Evolutionary conservation across 208 protist genomes (phyloP).

Genomic region (Naegleria lovaniensis): DNA sequence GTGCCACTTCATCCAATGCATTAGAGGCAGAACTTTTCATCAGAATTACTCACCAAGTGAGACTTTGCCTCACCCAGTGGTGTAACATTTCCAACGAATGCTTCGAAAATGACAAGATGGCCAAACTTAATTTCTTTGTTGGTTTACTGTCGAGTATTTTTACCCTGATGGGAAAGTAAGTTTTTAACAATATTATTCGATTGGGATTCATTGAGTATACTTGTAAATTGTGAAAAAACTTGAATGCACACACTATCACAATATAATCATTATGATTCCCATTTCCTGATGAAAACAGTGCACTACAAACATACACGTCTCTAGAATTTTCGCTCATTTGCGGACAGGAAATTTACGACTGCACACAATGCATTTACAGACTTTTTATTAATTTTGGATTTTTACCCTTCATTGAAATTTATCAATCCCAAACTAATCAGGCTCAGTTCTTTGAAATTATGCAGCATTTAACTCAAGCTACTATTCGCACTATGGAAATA

Average conservation of each 20-base stretch:
- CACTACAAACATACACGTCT: not conserved
- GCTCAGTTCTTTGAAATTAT: not conserved
- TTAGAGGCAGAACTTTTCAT: not conserved
- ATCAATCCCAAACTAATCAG: not conserved
- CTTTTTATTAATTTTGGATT: constrained; percentile 15
- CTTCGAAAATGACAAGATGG: not conserved
- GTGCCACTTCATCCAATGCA: not conserved
- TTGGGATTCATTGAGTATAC: no score
- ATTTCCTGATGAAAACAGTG: not conserved
- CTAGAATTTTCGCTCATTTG: not conserved
- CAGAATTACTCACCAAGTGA: not conserved
- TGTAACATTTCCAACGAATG: not conserved
- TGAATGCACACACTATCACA: no score
- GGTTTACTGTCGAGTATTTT: not conserved
- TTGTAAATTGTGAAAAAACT: no score
- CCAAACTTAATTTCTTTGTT: not conserved
- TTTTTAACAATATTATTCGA: not conserved
- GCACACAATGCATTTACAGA: not conserved
- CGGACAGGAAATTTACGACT: constrained; percentile 9
- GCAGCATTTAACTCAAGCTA: not conserved
- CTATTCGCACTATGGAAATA: not conserved
- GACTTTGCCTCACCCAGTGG: not conserved
- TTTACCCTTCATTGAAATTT: not conserved
- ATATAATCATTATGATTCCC: no score
- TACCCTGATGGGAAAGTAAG: not conserved